Conservation (phyloP, 2,329 filamentous ascomycete species). For the Alternaria sp. region DNA sequence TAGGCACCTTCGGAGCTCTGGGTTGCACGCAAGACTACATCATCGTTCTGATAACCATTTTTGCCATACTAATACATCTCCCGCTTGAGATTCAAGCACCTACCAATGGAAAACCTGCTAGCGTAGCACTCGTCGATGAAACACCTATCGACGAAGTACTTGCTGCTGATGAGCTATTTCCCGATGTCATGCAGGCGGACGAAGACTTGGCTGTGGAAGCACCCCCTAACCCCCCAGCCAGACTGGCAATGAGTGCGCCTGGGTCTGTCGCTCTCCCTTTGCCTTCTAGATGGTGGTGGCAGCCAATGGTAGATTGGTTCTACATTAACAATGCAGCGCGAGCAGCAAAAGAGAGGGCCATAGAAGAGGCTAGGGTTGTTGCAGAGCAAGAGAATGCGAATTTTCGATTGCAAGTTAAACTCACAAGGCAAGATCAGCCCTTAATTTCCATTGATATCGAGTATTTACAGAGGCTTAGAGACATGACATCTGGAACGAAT, state of each 20-base stretch:
- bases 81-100: not conserved
- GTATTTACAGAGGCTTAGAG: not conserved
- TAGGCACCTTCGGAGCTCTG: not conserved
- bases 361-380: not conserved
- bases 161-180: not conserved
- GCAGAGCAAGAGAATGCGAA: not conserved
- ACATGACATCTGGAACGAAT: not conserved
- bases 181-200: not conserved
- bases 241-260: not conserved
- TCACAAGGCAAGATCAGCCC: not conserved
- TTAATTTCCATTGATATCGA: not conserved
- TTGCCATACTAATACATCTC: not conserved
- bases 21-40: conserved; percentile 5
- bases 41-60: not conserved
- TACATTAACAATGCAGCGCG: not conserved
- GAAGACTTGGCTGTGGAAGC: not conserved
- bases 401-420: not conserved
- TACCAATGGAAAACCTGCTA: not conserved
- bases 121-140: not conserved
- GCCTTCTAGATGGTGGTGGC: not conserved
- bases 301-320: not conserved
- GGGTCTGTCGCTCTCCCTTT: not conserved
- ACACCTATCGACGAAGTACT: not conserved
- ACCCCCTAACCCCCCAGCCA: not conserved
- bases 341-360: not conserved